A percentile compares a stretch with the other conserved stretches of the same genome.
Evolutionary conservation across 192 early-diverging fungal genomes (phyloP).

Genomic region (Fimicolochytrium jonesii): DNA sequence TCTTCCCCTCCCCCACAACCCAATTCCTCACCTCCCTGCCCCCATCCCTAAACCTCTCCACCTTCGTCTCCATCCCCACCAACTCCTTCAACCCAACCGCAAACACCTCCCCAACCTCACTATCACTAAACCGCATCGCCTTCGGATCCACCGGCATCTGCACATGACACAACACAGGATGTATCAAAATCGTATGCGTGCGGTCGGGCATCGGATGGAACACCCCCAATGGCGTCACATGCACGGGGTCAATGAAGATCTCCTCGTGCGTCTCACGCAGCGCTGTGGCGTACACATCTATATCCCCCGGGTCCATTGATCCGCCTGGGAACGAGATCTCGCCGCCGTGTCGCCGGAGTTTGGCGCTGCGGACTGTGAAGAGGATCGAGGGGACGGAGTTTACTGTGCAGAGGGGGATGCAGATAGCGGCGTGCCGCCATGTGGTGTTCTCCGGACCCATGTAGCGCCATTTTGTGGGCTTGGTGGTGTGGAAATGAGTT

Average conservation of each 20-base stretch:
- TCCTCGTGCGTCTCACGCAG: slow-evolving; percentile 82
- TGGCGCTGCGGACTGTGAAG: slow-evolving; percentile 68
- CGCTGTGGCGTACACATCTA: slow-evolving; percentile 56
- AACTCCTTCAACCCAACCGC: slow-evolving; percentile 60
- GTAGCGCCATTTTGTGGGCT: not conserved
- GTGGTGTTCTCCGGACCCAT: slow-evolving; percentile 9
- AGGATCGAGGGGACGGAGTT: slow-evolving; percentile 62
- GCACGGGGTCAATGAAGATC: slow-evolving; percentile 44
- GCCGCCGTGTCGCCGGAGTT: slow-evolving; percentile 68
- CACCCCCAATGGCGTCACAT: slow-evolving; percentile 58
- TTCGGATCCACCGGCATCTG: slow-evolving; percentile 29
- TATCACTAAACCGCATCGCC: slow-evolving; percentile 45
- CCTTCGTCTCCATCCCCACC: slow-evolving; percentile 32
- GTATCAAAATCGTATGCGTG: slow-evolving; percentile 20
- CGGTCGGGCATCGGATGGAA: slow-evolving; percentile 47
- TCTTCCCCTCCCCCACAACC: slow-evolving; percentile 37
- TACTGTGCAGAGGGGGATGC: slow-evolving; percentile 60
- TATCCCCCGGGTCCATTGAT: slow-evolving; percentile 49
- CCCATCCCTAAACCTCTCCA: slow-evolving; percentile 44
- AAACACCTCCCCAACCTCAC: slow-evolving; percentile 71
- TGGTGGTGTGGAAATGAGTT: not conserved
- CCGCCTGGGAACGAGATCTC: slow-evolving; percentile 59
- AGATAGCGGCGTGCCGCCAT: slow-evolving; percentile 23
- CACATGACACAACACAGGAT: slow-evolving; percentile 24
- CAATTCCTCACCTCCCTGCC: slow-evolving; percentile 57